Evolutionary conservation across 2,329 filamentous ascomycete species (phyloP).

Genomic region (Verticillium isaacii): DNA sequence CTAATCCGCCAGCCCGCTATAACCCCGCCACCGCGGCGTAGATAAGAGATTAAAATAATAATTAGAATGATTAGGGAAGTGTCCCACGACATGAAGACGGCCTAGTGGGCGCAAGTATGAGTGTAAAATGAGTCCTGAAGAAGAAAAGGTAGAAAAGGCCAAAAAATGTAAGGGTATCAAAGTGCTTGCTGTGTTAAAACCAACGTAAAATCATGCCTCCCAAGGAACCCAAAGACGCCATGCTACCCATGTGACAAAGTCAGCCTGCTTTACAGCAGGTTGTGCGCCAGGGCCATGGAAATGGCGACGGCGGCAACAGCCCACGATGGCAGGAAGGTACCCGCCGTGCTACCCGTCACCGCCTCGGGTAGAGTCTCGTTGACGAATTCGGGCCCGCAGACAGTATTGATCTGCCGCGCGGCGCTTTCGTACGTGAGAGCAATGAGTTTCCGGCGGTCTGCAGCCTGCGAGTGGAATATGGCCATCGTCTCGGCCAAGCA

Average conservation of each 20-base stretch:
- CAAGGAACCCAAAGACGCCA: slow-evolving; percentile 6
- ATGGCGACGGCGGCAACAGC: slow-evolving; percentile 2
- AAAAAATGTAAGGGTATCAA: slow-evolving; percentile 9
- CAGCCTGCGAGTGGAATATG: slow-evolving; percentile 67
- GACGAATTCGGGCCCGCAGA: slow-evolving; percentile 54
- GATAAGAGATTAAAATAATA: not conserved
- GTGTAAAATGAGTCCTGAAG: not conserved
- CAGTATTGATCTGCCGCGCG: slow-evolving; percentile 67
- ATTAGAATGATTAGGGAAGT: slow-evolving; percentile 1
- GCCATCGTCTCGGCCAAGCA: slow-evolving; percentile 80
- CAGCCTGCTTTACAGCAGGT: not conserved
- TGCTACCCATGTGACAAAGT: not conserved
- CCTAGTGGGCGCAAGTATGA: not conserved
- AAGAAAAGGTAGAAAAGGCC: not conserved
- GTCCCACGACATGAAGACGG: not conserved
- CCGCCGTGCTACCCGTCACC: slow-evolving; percentile 14
- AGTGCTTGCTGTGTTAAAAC: slow-evolving; percentile 10
- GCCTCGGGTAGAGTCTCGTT: slow-evolving; percentile 47
- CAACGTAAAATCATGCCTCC: slow-evolving; percentile 2
- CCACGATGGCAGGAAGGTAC: slow-evolving; percentile 10
- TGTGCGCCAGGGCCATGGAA: not conserved
- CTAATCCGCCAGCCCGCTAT: not conserved
- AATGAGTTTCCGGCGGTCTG: slow-evolving; percentile 62
- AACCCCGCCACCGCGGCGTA: not conserved
- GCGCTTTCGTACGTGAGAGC: slow-evolving; percentile 65